Base-by-base conservation (phyloP, 2,329 filamentous ascomycete genomes). In the Aciculosporium take region DNA sequence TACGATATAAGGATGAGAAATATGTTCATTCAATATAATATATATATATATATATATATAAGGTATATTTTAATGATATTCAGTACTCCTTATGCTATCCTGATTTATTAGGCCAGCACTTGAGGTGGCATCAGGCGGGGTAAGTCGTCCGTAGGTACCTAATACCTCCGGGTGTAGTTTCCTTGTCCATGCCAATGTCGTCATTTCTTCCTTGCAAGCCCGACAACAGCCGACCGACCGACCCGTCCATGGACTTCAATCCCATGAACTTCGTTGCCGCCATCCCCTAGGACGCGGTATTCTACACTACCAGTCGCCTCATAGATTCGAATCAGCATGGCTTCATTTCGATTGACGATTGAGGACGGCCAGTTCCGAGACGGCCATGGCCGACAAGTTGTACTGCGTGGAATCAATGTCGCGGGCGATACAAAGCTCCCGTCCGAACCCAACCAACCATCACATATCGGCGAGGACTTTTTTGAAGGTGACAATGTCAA, bases 401-500 rank as follows among this genome's bases (percentile, higher is more conserved):
- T 85, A 2, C 70, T 98, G 34, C 80, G 91, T 48, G 91, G 91
- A 49, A 94, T 98, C 67, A 98, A 98, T 56, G 75, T 93, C 47
- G 87, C 88, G 29, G 86, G 77, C 48, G 89, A 96, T 56, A 79
- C 84, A 54, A 98, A 98, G 65, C 81, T 85, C 44, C 91, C 91
- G 24, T 85, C 81, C 56, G 70, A 70, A 28, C 91, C 91, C 13
- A 69, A 93, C 48, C 69, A 83, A 41, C 86, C 87, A 5, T 94
- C 91, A 0, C 84, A 95, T 56, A 61, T 84, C 9, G 59, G 69
- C 25, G 72, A 86, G 12, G 68, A 78, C 52, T 98, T 98, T 70
- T 96, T 93, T 60, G 84, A 96, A 46, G 88, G 83, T 53, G 89
- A 98, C 61, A 78, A 80, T 50, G 84, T 96, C 46, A 88, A 82